Conservation (phyloP, 2,329 filamentous ascomycete genomes). For the Cordyceps javanica region DNA sequence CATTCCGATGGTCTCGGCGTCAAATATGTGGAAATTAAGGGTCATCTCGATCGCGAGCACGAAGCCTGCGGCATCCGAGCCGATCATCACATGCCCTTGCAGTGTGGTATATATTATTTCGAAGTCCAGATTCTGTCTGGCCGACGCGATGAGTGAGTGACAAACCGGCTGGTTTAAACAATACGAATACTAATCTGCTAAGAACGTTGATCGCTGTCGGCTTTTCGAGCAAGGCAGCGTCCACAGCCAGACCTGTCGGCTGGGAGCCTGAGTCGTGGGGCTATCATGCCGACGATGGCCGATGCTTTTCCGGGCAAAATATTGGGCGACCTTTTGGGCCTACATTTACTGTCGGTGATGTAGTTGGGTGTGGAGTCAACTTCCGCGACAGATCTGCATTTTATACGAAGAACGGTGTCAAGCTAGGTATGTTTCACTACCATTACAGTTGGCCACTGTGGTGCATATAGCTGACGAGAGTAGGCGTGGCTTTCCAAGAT, state of each 20-base stretch:
- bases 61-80: slow-evolving; percentile 80
- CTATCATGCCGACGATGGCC: slow-evolving; percentile 63
- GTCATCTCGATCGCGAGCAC: slow-evolving; percentile 48
- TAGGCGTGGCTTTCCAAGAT: slow-evolving; percentile 66
- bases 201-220: slow-evolving; percentile 59
- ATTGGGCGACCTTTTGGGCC: slow-evolving; percentile 52
- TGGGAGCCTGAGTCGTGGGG: slow-evolving; percentile 65
- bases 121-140: slow-evolving; percentile 55
- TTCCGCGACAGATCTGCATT: slow-evolving; percentile 60
- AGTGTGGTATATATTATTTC: slow-evolving; percentile 93
- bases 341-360: slow-evolving; percentile 49
- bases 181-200: slow-evolving; percentile 8
- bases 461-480: background rate
- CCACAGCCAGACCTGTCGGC: slow-evolving; percentile 52
- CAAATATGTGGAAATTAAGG: slow-evolving; percentile 45
- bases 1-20: slow-evolving; percentile 68
- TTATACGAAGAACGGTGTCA: slow-evolving; percentile 59
- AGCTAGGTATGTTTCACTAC: slow-evolving; percentile 40
- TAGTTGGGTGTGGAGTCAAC: slow-evolving; percentile 61
- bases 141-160: slow-evolving; percentile 46
- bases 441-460: background rate
- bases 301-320: slow-evolving; percentile 51
- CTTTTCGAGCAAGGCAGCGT: slow-evolving; percentile 49
- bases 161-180: slow-evolving; percentile 29
- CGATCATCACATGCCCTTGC: slow-evolving; percentile 78